These are phyloP conservation scores for Venturiaceae sp. DNA, from an alignment of 2,329 filamentous ascomycete genomes.

Conservation along the genomic window DNA sequence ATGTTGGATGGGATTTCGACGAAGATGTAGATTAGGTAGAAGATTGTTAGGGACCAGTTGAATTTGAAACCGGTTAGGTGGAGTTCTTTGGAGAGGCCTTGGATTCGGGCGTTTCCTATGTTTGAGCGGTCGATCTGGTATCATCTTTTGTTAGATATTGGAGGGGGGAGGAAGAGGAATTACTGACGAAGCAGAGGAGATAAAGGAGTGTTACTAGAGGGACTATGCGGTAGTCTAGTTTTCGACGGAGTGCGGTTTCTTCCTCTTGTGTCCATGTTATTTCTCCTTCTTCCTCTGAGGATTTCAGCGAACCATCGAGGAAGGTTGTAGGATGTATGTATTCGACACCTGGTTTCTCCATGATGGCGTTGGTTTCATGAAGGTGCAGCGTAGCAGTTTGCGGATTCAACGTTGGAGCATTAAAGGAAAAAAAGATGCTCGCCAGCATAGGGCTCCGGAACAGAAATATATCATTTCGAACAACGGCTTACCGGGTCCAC, in stretches of 20 bases:
- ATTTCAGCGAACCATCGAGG: not conserved
- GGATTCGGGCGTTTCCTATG: conserved; percentile 47
- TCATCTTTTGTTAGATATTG: not conserved
- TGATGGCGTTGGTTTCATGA: not conserved
- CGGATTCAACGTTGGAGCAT: too few species aligned
- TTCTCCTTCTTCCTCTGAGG: conserved; percentile 9
- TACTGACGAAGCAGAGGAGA: conserved; percentile 63
- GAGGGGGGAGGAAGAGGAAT: not conserved
- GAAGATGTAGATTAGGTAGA: conserved; percentile 48
- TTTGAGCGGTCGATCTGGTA: conserved; percentile 20
- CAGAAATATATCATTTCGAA: not conserved
- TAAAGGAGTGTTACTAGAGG: conserved; percentile 75
- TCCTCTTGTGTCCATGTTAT: conserved; percentile 55
- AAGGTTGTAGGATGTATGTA: not conserved
- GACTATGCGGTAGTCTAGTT: conserved; percentile 70
- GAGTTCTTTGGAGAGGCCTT: conserved; percentile 42
- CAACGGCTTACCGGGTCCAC: not conserved
- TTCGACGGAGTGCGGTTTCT: conserved; percentile 59
- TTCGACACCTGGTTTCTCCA: not conserved
- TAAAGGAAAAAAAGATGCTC: too few species aligned
- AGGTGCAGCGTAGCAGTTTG: not conserved
- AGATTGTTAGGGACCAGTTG: conserved; percentile 49
- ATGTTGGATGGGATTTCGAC: conserved; percentile 49
- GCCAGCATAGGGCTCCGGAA: too few species aligned
- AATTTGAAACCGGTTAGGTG: conserved; percentile 40